These are phyloP conservation scores for Leccinum truebloodii DNA, from an alignment of 768 basidiomycete genomes.

Conservation along the genomic window DNA sequence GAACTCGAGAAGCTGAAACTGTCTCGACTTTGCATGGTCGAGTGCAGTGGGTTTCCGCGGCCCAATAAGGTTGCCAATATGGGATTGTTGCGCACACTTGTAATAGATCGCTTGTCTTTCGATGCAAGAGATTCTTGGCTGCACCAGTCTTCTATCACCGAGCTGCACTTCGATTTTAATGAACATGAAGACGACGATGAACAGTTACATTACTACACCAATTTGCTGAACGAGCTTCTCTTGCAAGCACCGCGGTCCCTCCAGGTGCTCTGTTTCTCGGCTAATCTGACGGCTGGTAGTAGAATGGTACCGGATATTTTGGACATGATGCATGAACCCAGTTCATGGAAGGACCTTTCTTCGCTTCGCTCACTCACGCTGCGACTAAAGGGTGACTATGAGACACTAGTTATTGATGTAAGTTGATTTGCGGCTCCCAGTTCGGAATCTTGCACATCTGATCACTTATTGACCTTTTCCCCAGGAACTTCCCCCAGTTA, in stretches of 20 bases:
- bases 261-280: background rate
- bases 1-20: background rate
- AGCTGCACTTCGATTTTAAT: background rate
- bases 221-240: background rate
- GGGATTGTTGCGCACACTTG: background rate
- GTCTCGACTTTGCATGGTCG: background rate
- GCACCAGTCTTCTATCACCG: background rate
- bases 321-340: background rate
- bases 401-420: too few relatives aligned
- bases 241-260: background rate
- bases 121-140: background rate
- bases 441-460: too few relatives aligned
- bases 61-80: background rate
- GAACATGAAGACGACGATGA: background rate
- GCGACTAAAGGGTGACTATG: background rate
- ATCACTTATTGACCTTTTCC: background rate
- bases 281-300: background rate
- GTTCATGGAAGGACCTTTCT: background rate
- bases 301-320: background rate
- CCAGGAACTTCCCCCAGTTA: too few relatives aligned
- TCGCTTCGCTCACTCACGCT: background rate
- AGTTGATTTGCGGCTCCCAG: too few relatives aligned
- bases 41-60: background rate
- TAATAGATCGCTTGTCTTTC: background rate
- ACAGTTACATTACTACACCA: background rate